Evolutionary conservation across 2,329 filamentous ascomycete genomes (phyloP), one percentile per base, ranked within the genome.

Genomic region (Xylaria sp.): DNA sequence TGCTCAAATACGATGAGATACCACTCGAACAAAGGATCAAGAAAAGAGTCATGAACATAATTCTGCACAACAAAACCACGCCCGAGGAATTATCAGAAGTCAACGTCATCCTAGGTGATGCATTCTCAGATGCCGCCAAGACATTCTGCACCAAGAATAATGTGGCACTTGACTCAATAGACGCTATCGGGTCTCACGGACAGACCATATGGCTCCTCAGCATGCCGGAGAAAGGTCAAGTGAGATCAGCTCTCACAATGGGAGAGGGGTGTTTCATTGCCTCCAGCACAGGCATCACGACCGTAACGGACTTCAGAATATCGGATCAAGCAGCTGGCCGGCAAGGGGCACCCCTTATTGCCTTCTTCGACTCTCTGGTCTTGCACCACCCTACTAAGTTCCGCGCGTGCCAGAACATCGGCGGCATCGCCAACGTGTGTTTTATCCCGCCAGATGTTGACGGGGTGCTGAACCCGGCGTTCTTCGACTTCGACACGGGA

Each of bases 341-440:
- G 50, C 86, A 88, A 73, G 85, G 85, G 3, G 84, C 86, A 1
- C 85, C 87, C 0, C 80, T 89, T 18, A 85, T 87, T 65, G 85
- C 83, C 23, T 87, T 89, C 71, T 86, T 90, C 72, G 86, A 90
- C 71, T 82, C 83, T 0, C 78, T 88, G 3, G 73, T 89, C 10
- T 80, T 90, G 21, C 85, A 86, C 71, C 85, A 90, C 72, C 84
- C 87, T 0, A 84, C 78, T 3, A 88, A 87, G 76, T 79, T 88
- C 8, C 84, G 88, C 29, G 86, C 85, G 2, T 89, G 87, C 75
- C 86, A 90, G 74, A 89, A 89, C 73, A 89, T 90, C 63, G 86
- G 86, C 60, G 87, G 87, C 37, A 88, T 90, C 50, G 85, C 85
- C 35, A 90, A 87, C 71, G 84, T 90, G 27, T 89, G 85, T 78